A percentile compares a stretch with the other conserved stretches of the same genome.
Evolutionary conservation across 2,329 filamentous ascomycete species (phyloP).

Genomic region (Aspergillus aculeatinus): DNA sequence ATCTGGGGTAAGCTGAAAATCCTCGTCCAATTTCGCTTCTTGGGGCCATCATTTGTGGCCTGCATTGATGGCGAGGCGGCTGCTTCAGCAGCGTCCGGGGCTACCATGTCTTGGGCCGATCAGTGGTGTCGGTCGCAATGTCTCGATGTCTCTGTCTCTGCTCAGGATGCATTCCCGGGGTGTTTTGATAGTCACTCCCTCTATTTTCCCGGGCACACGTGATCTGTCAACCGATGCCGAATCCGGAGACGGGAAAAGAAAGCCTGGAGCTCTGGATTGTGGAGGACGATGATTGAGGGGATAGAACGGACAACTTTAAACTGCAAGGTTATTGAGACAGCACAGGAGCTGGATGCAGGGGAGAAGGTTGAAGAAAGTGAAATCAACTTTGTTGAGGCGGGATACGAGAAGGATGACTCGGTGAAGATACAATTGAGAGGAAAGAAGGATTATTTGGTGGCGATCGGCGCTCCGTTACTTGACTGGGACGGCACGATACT

Average conservation of each 20-base stretch:
- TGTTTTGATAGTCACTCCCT: not conserved
- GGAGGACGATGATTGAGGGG: not conserved
- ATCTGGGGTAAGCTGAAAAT: not conserved
- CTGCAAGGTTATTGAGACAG: not conserved
- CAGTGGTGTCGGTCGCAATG: not conserved
- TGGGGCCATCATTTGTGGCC: not conserved
- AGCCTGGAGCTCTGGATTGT: not conserved
- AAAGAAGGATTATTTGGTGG: not conserved
- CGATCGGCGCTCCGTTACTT: not conserved
- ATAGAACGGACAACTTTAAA: not conserved
- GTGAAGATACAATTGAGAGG: not conserved
- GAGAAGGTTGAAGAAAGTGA: not conserved
- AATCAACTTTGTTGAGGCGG: not conserved
- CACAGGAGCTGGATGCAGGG: not conserved
- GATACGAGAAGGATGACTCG: not conserved
- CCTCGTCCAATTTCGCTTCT: not conserved
- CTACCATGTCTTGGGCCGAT: not conserved
- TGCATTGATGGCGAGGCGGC: not conserved
- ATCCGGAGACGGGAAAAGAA: not conserved
- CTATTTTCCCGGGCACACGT: conserved; percentile 2
- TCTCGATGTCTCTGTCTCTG: not conserved
- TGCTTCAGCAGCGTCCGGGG: not conserved
- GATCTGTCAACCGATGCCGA: not conserved
- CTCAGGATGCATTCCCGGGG: not conserved
- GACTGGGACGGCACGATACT: not conserved